phyloP scores from a whole-genome alignment of 345 rosid genomes.

The Dipteronia sinensis region DNA sequence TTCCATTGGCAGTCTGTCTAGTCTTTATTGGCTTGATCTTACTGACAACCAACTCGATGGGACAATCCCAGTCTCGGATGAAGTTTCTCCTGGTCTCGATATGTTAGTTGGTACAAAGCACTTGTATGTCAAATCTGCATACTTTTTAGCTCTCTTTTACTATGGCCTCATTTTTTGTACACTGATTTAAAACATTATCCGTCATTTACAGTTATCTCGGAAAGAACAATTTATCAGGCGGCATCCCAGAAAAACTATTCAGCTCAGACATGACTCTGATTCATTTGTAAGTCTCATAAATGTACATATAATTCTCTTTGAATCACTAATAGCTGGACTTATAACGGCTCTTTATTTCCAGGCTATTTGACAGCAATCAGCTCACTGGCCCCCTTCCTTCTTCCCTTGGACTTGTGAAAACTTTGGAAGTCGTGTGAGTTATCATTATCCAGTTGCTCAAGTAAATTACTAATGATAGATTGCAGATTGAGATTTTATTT shows the following conservation, averaged over 20 bases:
- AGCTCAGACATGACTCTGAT: conserved; percentile 36
- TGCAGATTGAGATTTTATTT: background rate
- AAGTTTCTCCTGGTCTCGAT: conserved; percentile 47
- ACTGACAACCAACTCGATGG: conserved; percentile 47
- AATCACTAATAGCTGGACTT: too few relatives aligned
- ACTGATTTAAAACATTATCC: background rate
- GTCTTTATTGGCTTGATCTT: conserved; percentile 47
- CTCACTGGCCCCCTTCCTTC: conserved; percentile 49
- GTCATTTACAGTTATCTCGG: conserved; percentile 38
- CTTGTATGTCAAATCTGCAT: conserved; percentile 35
- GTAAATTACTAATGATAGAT: too few relatives aligned
- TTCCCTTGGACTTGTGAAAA: conserved; percentile 53
- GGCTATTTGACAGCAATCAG: conserved; percentile 43
- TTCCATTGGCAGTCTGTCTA: conserved; percentile 41
- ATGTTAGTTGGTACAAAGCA: conserved; percentile 30
- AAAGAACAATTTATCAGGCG: conserved; percentile 39
- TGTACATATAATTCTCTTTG: too few relatives aligned
- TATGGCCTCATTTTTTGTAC: background rate
- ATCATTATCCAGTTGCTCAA: conserved; percentile 19
- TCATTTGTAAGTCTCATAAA: conserved; percentile 42
- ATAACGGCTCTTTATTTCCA: background rate
- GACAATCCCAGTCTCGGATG: conserved; percentile 43
- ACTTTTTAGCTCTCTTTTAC: background rate
- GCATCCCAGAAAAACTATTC: conserved; percentile 44
- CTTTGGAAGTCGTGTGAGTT: conserved; percentile 75